Evolutionary conservation across 441 rosid species (phyloP), one percentile per base, ranked within the genome.

Genomic region (Populus trichocarpa): DNA sequence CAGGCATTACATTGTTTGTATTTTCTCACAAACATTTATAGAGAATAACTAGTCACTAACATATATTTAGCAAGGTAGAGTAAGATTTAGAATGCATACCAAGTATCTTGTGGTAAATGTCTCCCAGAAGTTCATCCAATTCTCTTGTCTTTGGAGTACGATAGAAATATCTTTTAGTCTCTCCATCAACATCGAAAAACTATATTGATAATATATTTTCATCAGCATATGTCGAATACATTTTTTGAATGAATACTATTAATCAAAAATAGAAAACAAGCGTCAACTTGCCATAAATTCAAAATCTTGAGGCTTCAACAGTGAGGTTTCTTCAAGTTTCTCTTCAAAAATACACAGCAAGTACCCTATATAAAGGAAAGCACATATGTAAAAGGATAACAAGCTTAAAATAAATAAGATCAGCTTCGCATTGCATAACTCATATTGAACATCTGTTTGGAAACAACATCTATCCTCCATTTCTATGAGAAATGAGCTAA

Each of bases 101-200:
- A 74, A 96, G 82, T 81, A 92, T 90, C 88, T 96, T 96, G 78
- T 96, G 99, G 85, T 94, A 94, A 81, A 96, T 90, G 84, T 96
- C 99, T 83, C 99, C 98, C 70, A 94, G 92, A 83, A 91, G 91
- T 75, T 87, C 84, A 82, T 93, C 98, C 86, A 96, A 79, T 85
- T 96, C 98, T 77, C 93, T 84, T 77, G 99, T 94, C 90, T 93
- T 96, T 46, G 95, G 87, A 23, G 97, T 93, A 73, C 83, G 98
- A 84, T 96, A 94, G 82, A 92, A 94, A 83, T 85, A 96, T 83
- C 93, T 88, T 84, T 83, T 84, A 79, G 85, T 89, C 85, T 92
- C 96, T 75, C 89, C 97, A 84, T 90, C 97, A 80, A 75, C 78
- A 83, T 96, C 95, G 8, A 93, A 86, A 82, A 96, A 94, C 99